Evolutionary conservation across 306 rosid genomes (phyloP).

Genomic region (Trifolium fragiferum): DNA sequence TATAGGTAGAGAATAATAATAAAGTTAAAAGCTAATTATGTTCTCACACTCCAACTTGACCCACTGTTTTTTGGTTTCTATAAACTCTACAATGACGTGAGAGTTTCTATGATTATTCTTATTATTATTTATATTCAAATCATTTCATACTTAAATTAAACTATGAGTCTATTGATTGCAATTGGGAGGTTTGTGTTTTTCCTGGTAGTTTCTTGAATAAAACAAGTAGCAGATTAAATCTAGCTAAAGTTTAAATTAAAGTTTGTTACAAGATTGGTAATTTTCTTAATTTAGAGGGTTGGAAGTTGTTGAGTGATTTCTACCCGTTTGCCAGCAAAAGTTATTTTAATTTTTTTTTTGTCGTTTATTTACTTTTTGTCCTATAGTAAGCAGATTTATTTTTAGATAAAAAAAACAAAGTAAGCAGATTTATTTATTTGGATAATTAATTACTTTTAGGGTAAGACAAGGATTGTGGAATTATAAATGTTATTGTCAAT

Average conservation of each 20-base stretch:
- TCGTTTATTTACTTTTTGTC: too few species aligned
- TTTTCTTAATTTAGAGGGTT: background rate
- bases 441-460: too few species aligned
- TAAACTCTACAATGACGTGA: constrained; percentile 20
- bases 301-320: background rate
- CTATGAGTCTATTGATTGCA: constrained; percentile 29
- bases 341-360: background rate
- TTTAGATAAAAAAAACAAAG: too few species aligned
- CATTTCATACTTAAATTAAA: constrained; percentile 1
- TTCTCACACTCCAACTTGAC: constrained; percentile 18
- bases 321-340: background rate
- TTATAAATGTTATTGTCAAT: too few species aligned
- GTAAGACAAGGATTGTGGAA: too few species aligned
- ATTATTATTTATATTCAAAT: background rate
- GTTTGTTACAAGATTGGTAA: background rate
- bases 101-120: background rate
- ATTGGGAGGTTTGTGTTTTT: constrained; percentile 36
- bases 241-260: constrained; percentile 7
- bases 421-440: too few species aligned
- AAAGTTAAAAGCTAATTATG: constrained; percentile 3
- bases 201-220: constrained; percentile 38
- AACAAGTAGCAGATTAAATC: constrained; percentile 24
- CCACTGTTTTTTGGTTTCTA: constrained; percentile 26
- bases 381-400: too few species aligned
- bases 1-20: constrained; percentile 34